Percentiles rank a stretch among this genome's conserved stretches.
These are phyloP conservation scores for Primulina tabacum DNA, from an alignment of 257 asterid genomes.

Conservation along the genomic window DNA sequence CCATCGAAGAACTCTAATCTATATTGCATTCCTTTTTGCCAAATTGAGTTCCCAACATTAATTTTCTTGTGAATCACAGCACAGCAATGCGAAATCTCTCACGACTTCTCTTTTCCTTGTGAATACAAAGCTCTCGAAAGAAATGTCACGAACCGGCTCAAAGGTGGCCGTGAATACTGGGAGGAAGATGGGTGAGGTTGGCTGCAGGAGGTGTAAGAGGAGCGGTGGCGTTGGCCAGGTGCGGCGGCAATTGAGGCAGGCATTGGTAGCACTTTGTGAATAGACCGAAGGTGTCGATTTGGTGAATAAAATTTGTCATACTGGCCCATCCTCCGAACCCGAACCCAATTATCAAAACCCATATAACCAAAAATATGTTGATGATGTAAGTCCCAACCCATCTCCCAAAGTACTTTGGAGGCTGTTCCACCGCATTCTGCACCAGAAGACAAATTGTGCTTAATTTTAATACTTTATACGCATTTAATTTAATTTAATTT, in stretches of 20 bases:
- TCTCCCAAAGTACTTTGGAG: conserved; percentile 69
- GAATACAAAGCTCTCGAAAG: not conserved
- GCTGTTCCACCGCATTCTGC: conserved; percentile 96
- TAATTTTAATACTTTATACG: not conserved
- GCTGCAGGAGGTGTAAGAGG: conserved; percentile 39
- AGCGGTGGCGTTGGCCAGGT: conserved; percentile 37
- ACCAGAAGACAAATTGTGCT: not conserved
- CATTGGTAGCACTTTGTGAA: conserved; percentile 96
- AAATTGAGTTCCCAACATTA: not conserved
- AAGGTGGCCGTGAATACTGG: conserved; percentile 3
- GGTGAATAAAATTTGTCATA: conserved; percentile 72
- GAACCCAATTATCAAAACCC: conserved; percentile 86
- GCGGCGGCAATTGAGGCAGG: conserved; percentile 44
- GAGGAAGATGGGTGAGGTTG: conserved; percentile 33
- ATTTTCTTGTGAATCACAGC: not conserved
- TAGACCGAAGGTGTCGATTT: conserved; percentile 88
- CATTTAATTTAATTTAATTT: not conserved
- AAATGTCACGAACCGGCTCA: not conserved
- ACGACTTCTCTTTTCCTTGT: not conserved
- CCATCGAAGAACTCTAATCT: conserved; percentile 20
- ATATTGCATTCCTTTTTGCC: conserved; percentile 1
- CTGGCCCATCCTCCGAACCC: conserved; percentile 99
- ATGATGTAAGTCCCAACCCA: conserved; percentile 80
- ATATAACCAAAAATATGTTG: conserved; percentile 71
- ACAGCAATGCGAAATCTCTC: not conserved